phyloP scores from a whole-genome alignment of 495 filamentous ascomycete species.

The Peziza echinospora region DNA sequence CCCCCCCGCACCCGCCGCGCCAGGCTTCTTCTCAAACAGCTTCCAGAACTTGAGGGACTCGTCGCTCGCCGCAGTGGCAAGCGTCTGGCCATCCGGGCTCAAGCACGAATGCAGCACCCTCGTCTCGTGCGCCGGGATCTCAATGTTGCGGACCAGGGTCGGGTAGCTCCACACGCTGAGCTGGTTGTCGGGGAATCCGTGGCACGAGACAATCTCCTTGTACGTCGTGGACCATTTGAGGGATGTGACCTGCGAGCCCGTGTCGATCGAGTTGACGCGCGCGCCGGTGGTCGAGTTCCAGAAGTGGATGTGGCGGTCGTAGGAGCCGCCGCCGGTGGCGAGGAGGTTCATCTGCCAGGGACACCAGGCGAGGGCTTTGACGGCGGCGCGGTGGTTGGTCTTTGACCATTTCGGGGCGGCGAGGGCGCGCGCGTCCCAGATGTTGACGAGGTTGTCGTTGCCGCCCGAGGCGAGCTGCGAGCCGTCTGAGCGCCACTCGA shows the following conservation, averaged over 20 bases:
- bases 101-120: slow-evolving; percentile 84
- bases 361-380: slow-evolving; percentile 97
- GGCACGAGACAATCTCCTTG: slow-evolving; percentile 91
- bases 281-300: slow-evolving; percentile 98
- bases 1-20: slow-evolving; percentile 36
- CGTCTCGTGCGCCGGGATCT: slow-evolving; percentile 98
- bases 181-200: slow-evolving; percentile 95
- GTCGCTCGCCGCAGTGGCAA: slow-evolving; percentile 68
- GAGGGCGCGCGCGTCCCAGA: slow-evolving; percentile 92
- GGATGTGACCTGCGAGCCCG: slow-evolving; percentile 87
- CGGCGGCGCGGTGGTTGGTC: slow-evolving; percentile 95
- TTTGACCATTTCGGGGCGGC: slow-evolving; percentile 93
- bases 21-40: slow-evolving; percentile 97
- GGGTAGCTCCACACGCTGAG: slow-evolving; percentile 98
- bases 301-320: slow-evolving; percentile 97
- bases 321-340: slow-evolving; percentile 86
- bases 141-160: slow-evolving; percentile 81
- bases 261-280: slow-evolving; percentile 95
- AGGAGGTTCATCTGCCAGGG: slow-evolving; percentile 96
- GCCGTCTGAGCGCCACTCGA: slow-evolving; percentile 92
- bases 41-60: slow-evolving; percentile 99
- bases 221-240: slow-evolving; percentile 90
- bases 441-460: slow-evolving; percentile 95
- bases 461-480: slow-evolving; percentile 91
- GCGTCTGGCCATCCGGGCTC: slow-evolving; percentile 89